Evolutionary conservation across 768 basidiomycete genomes (phyloP), one percentile per base, ranked within the genome.

Genomic region (Auriscalpium vulgare): DNA sequence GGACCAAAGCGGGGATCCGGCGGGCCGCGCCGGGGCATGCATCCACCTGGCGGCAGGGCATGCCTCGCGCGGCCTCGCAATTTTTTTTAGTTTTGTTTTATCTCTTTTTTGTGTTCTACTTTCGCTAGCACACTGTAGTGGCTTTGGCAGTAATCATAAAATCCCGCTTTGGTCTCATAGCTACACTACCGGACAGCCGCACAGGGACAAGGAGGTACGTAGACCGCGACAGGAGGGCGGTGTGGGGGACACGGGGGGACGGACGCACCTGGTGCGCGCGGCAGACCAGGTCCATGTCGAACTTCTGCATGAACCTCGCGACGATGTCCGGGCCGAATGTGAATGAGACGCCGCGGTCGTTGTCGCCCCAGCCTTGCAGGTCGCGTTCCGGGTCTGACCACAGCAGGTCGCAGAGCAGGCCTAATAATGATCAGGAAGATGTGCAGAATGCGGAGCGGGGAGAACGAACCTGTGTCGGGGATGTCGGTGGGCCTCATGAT

Each of bases 381-480:
- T 97, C 95, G 72, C 97, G 97, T 78, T 98, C 95, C 38, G 95
- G 95, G 74, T 99, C 95, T 55, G 95, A 95, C 95, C 95, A 99
- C 66, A 99, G 75, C 51, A 99, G 78, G 71, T 99, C 95, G 69
- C 93, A 98, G 36, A 98, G 82, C 47, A 97, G 77, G 54, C 95
- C 95, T 94, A 48, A 56, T 53, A 53, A 54, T 19, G 50, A 51
- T 7, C 49, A 53, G 21, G 16, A 19, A 23, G 29, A 29, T 29
- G 29, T 29, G 29, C 29, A 7, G 34, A 50, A 34, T 35, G 46
- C 36, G 36, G 17, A 53, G 45, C 34, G 13, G 40, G 50, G 14
- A 55, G 23, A n/a, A 65, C 83, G 61, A 59, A 93, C 95, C 94
- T 59, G 95, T 97, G 73, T 99, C 95, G 56, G 95, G 95, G 45